Conservation (phyloP, 768 basidiomycete genomes). For the Crucibulum laeve region DNA sequence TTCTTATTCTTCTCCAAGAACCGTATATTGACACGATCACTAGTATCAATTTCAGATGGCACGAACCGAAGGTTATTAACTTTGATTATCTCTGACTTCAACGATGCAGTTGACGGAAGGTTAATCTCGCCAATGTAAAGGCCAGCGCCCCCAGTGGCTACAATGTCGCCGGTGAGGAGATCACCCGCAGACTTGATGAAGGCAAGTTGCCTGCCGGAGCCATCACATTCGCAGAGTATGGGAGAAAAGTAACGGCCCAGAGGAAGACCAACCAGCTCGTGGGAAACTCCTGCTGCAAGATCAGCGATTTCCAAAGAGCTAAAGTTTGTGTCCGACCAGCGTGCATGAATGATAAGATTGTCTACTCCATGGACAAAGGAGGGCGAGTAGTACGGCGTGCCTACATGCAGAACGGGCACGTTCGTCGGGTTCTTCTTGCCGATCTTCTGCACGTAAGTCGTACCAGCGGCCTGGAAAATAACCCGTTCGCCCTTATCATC, state of each 20-base stretch:
- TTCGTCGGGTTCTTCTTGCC: conserved; percentile 24
- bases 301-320: conserved; percentile 65
- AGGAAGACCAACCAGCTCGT: conserved; percentile 54
- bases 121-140: conserved; percentile 61
- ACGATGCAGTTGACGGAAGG: conserved; percentile 31
- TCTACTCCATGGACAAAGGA: conserved; percentile 50
- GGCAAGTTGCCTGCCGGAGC: conserved; percentile 43
- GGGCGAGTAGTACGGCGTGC: conserved; percentile 61
- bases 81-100: conserved; percentile 22
- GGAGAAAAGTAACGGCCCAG: conserved; percentile 65
- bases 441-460: conserved; percentile 45
- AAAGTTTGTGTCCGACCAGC: conserved; percentile 65
- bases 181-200: conserved; percentile 63
- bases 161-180: conserved; percentile 53
- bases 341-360: conserved; percentile 55
- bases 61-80: conserved; percentile 48
- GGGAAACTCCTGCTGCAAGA: conserved; percentile 33
- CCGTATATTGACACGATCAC: conserved; percentile 42
- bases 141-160: conserved; percentile 61
- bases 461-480: conserved; percentile 67
- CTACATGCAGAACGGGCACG: conserved; percentile 45
- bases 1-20: conserved; percentile 52
- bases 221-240: conserved; percentile 42
- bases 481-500: conserved; percentile 50
- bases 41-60: conserved; percentile 42